Percentiles rank a stretch among this genome's conserved stretches.
Conservation (phyloP, 768 basidiomycete genomes). For the Xerocomus potaroensis region DNA sequence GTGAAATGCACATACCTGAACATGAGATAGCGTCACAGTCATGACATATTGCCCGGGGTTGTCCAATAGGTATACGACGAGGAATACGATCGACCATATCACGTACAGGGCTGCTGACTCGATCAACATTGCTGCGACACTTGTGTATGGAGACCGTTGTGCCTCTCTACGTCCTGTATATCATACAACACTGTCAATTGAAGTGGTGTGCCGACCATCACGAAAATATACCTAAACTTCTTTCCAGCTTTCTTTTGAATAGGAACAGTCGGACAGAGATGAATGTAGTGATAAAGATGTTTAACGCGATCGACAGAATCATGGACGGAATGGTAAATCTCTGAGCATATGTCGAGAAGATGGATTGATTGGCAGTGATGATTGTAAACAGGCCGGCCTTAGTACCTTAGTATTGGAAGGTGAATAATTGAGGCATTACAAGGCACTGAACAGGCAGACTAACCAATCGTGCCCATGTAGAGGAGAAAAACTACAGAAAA, state of each 20-base stretch:
- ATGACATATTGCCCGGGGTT: not conserved
- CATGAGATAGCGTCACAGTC: not conserved
- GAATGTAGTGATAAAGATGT: not conserved
- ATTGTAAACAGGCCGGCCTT: not conserved
- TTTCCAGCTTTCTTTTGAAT: not conserved
- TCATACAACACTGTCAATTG: too few relatives aligned
- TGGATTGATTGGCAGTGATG: not conserved
- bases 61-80: not conserved
- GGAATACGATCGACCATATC: not conserved
- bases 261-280: not conserved
- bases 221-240: not conserved
- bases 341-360: not conserved
- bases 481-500: not conserved
- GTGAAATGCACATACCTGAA: not conserved
- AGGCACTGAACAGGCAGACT: not conserved
- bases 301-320: not conserved
- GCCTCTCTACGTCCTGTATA: not conserved
- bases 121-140: not conserved
- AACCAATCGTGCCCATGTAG: not conserved
- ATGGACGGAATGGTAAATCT: not conserved
- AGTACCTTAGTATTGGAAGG: not conserved
- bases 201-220: not conserved
- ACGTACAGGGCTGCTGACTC: not conserved
- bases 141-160: not conserved
- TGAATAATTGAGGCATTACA: not conserved